These are phyloP conservation scores for Cicer judaicum DNA, from an alignment of 306 rosid species.

Conservation along the genomic window DNA sequence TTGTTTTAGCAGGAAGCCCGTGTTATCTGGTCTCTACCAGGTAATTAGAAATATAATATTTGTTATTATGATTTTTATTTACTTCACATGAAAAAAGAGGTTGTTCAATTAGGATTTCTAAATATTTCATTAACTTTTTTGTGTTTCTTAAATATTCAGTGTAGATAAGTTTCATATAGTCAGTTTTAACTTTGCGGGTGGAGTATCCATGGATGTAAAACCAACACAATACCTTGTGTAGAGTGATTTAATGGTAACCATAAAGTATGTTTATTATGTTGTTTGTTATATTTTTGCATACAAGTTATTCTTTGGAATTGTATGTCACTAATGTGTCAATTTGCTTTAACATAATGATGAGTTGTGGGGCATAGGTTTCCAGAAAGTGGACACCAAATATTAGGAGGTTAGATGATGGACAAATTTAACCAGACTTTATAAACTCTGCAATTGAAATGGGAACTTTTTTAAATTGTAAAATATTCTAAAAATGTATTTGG, in stretches of 20 bases:
- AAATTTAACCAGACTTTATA: conserved; percentile 7
- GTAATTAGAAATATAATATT: too few relatives aligned
- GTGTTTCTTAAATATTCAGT: conserved; percentile 59
- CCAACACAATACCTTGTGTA: conserved; percentile 85
- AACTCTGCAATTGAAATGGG: neutral
- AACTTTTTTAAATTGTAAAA: too few relatives aligned
- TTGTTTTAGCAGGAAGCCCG: too few relatives aligned
- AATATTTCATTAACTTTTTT: neutral
- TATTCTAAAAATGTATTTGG: too few relatives aligned
- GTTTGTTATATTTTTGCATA: conserved; percentile 15
- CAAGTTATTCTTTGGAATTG: conserved; percentile 35
- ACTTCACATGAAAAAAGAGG: too few relatives aligned
- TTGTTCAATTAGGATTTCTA: too few relatives aligned
- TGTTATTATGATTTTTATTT: too few relatives aligned
- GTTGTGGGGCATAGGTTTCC: conserved; percentile 86
- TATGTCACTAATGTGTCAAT: conserved; percentile 37
- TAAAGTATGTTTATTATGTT: conserved; percentile 9
- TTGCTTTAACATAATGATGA: conserved; percentile 63
- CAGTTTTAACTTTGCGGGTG: conserved; percentile 81
- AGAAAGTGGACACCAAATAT: conserved; percentile 69
- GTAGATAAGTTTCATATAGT: conserved; percentile 69
- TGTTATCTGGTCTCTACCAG: too few relatives aligned
- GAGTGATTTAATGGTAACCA: conserved; percentile 64
- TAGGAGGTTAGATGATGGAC: conserved; percentile 72
- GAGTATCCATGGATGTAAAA: conserved; percentile 88